These are phyloP conservation scores for Inonotus hispidus DNA, from an alignment of 1,284 basidiomycete species.

Conservation along the genomic window DNA sequence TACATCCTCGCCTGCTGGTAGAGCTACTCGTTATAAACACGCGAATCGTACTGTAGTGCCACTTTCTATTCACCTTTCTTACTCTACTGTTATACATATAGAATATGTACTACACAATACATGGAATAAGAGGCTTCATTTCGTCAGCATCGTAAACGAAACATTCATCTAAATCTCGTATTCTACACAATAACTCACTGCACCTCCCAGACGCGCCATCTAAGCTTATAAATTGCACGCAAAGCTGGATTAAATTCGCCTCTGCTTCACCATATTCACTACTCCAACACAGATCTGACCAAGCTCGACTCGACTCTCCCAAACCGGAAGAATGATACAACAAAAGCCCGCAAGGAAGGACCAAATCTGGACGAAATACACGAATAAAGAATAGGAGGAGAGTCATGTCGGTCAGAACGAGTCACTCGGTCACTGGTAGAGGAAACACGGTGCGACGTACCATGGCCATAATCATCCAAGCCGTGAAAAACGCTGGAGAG, in stretches of 20 bases:
- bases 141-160: no score
- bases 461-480: constrained; percentile 48
- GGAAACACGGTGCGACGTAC: no score
- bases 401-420: background rate
- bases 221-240: no score
- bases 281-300: background rate
- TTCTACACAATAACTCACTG: no score
- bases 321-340: constrained; percentile 43
- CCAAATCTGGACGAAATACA: constrained; percentile 34
- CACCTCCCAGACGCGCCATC: no score
- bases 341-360: constrained; percentile 40
- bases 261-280: no score
- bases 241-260: no score
- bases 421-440: no score
- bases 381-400: background rate
- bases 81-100: background rate
- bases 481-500: constrained; percentile 42
- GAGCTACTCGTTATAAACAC: background rate
- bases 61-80: background rate
- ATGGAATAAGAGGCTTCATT: no score
- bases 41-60: no score
- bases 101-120: background rate
- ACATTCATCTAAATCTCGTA: no score
- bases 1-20: background rate
- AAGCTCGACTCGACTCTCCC: constrained; percentile 29